Evolutionary conservation across 2,329 filamentous ascomycete species (phyloP).

Genomic region (Pestalotiopsis sp.): DNA sequence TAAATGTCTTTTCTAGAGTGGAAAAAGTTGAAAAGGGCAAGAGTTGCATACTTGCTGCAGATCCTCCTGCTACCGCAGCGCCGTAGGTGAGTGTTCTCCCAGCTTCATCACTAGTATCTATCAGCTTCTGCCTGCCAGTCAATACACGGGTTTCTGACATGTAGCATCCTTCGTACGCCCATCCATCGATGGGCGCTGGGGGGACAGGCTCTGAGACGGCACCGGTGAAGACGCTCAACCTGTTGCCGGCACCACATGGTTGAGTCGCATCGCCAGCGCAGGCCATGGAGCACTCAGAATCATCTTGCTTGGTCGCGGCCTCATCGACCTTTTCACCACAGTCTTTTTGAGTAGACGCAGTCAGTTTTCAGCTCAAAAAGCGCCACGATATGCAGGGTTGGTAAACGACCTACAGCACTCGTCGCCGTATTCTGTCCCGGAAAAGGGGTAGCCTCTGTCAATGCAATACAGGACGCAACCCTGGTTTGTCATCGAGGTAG

Average conservation of each 20-base stretch:
- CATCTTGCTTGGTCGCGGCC: conserved; percentile 32
- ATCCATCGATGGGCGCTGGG: conserved; percentile 15
- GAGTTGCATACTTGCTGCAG: conserved; percentile 13
- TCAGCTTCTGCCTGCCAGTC: neutral
- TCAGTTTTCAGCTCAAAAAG: neutral
- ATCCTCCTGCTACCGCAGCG: conserved; percentile 11
- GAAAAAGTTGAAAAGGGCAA: neutral
- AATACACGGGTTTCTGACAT: neutral
- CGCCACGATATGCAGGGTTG: neutral
- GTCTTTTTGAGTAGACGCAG: neutral
- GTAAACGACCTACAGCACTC: conserved; percentile 54
- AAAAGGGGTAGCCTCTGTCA: conserved; percentile 48
- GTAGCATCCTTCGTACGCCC: conserved; percentile 17
- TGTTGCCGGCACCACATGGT: conserved; percentile 44
- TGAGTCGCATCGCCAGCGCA: conserved; percentile 44
- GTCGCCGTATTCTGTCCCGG: conserved; percentile 59
- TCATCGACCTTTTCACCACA: conserved; percentile 18
- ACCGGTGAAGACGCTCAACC: conserved; percentile 31
- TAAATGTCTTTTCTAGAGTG: too few species aligned
- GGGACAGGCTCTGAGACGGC: conserved; percentile 10
- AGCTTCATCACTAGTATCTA: conserved; percentile 14
- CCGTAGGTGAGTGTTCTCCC: conserved; percentile 11
- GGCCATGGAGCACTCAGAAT: conserved; percentile 40
- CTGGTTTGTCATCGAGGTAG: conserved; percentile 53
- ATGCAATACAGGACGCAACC: conserved; percentile 58